phyloP scores from a whole-genome alignment of 371 early-diverging fungal species.

The Lichtheimia ornata region DNA sequence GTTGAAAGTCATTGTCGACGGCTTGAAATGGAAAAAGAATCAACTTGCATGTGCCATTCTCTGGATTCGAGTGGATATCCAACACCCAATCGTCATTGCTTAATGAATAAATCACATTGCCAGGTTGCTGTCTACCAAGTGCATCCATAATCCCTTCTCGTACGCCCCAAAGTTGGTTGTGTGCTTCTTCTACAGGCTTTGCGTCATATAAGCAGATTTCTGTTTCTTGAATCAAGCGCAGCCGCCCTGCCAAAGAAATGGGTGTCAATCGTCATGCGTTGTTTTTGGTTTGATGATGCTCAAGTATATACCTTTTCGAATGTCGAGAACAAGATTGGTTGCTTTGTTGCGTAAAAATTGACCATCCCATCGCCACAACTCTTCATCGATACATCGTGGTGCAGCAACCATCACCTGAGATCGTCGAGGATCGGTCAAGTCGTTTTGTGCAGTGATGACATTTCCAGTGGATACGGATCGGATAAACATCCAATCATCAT shows the following conservation, averaged over 20 bases:
- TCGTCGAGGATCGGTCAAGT: slow-evolving; percentile 13
- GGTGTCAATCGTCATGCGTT: neutral
- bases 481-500: slow-evolving; percentile 43
- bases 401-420: slow-evolving; percentile 41
- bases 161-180: slow-evolving; percentile 46
- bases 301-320: slow-evolving; percentile 44
- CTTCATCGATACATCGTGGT: slow-evolving; percentile 28
- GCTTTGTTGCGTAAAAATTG: slow-evolving; percentile 46
- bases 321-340: slow-evolving; percentile 41
- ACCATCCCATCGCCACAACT: slow-evolving; percentile 51
- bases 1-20: slow-evolving; percentile 49
- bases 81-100: slow-evolving; percentile 49
- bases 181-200: slow-evolving; percentile 39
- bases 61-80: slow-evolving; percentile 24
- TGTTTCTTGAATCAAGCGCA: slow-evolving; percentile 53
- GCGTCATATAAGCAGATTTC: slow-evolving; percentile 43
- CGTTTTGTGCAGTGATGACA: slow-evolving; percentile 25
- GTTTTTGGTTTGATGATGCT: neutral
- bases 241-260: slow-evolving; percentile 26
- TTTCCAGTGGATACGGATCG: slow-evolving; percentile 37
- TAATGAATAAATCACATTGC: slow-evolving; percentile 38
- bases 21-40: slow-evolving; percentile 44
- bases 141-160: slow-evolving; percentile 19
- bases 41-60: slow-evolving; percentile 25
- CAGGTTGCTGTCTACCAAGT: slow-evolving; percentile 21